A percentile compares a stretch with the other conserved stretches of the same genome.
Conservation (phyloP, 1,284 basidiomycete species). For the Chondrostereum purpureum region DNA sequence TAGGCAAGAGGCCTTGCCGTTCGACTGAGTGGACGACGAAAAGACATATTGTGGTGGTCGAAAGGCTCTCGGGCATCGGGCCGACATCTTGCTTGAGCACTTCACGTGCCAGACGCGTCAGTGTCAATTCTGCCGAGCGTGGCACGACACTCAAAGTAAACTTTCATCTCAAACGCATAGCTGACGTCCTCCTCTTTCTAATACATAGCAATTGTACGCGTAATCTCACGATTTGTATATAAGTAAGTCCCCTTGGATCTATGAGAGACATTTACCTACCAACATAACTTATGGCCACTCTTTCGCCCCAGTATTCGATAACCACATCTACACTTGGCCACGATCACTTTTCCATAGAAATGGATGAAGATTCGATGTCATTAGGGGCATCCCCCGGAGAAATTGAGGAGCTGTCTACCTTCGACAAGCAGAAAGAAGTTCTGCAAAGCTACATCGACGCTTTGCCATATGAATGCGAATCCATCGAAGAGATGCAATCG, state of each 20-base stretch:
- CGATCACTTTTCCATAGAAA: too few species aligned
- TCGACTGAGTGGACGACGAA: neutral
- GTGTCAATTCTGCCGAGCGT: neutral
- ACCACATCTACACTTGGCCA: too few species aligned
- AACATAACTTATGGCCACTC: conserved; percentile 1
- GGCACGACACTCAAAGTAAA: neutral
- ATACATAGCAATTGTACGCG: conserved; percentile 17
- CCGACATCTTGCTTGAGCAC: neutral
- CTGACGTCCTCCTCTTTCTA: neutral
- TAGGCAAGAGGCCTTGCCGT: neutral
- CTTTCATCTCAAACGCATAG: neutral
- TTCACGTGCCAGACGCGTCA: neutral
- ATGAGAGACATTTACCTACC: conserved; percentile 7
- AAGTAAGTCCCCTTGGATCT: conserved; percentile 10
- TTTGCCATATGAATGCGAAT: conserved; percentile 77
- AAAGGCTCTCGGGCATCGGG: neutral
- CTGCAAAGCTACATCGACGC: conserved; percentile 60
- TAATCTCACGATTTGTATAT: conserved; percentile 17
- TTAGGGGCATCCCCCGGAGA: conserved; percentile 12
- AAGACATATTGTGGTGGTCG: conserved; percentile 1
- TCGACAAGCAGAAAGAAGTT: conserved; percentile 50
- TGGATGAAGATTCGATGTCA: conserved; percentile 12
- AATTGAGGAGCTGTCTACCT: conserved; percentile 21
- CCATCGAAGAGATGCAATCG: conserved; percentile 68
- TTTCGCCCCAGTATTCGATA: too few species aligned